Evolutionary conservation across 192 early-diverging fungal species (phyloP).

Genomic region (Linnemannia zychae): DNA sequence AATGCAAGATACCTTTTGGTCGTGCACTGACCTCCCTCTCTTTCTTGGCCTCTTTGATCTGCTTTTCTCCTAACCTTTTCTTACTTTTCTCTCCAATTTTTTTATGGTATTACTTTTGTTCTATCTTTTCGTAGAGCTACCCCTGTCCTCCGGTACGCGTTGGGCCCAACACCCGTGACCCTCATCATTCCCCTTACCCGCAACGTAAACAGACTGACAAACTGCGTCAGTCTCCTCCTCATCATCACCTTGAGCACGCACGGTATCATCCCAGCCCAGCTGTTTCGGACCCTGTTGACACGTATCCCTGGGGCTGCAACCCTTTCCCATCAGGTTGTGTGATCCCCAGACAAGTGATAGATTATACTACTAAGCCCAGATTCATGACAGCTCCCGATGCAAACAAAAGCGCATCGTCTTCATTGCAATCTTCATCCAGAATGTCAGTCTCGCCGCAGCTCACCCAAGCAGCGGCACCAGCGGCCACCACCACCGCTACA

Average conservation of each 20-base stretch:
- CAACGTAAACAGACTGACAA: not conserved
- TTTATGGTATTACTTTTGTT: not conserved
- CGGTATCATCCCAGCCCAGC: not conserved
- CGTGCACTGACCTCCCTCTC: not conserved
- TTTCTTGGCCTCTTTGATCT: not conserved
- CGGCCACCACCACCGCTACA: not conserved
- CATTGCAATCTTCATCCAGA: not conserved
- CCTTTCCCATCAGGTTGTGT: not conserved
- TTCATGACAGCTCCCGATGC: no score
- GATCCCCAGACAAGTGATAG: no score
- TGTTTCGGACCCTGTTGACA: not conserved
- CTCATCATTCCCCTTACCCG: not conserved
- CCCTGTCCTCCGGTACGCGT: conserved; percentile 1
- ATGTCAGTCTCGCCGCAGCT: not conserved
- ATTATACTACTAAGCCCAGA: no score
- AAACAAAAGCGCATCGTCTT: not conserved
- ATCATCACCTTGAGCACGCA: not conserved
- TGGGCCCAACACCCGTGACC: not conserved
- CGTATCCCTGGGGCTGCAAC: not conserved
- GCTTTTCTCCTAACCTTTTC: not conserved
- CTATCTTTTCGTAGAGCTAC: not conserved
- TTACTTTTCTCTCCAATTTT: no score
- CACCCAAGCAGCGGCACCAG: not conserved
- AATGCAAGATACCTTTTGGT: not conserved
- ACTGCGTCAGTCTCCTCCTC: not conserved